Conservation (phyloP, 2,329 filamentous ascomycete genomes). For the Ilyonectria robusta region DNA sequence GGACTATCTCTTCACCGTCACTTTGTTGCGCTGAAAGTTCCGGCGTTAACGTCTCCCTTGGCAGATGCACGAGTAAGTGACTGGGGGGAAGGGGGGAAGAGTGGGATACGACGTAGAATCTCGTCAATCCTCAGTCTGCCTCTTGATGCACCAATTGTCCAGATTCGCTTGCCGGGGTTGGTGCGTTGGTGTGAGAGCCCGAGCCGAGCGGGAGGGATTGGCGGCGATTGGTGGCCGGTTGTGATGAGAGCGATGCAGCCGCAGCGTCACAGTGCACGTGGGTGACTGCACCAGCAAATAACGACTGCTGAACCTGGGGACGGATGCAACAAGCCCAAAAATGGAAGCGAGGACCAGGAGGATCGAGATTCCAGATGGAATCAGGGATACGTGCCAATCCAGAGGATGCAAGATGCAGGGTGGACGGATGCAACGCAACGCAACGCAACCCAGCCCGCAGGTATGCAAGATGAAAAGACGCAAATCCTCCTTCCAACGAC, state of each 20-base stretch:
- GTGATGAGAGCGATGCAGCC: slow-evolving; percentile 44
- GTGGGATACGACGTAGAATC: slow-evolving; percentile 17
- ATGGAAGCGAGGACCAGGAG: slow-evolving; percentile 23
- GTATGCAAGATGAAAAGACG: slow-evolving; percentile 28
- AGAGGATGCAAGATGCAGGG: slow-evolving; percentile 6
- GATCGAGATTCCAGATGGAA: slow-evolving; percentile 19
- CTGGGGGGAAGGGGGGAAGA: not conserved
- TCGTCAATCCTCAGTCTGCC: slow-evolving; percentile 7
- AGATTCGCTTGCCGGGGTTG: slow-evolving; percentile 4
- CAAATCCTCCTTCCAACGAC: slow-evolving; percentile 25
- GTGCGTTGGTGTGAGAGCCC: slow-evolving; percentile 27
- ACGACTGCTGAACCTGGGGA: slow-evolving; percentile 18
- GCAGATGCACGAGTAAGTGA: slow-evolving; percentile 2
- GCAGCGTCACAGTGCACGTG: slow-evolving; percentile 46
- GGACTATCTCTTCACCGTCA: slow-evolving; percentile 29
- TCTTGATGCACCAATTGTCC: not conserved
- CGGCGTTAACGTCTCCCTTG: not conserved
- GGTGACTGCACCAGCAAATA: slow-evolving; percentile 35
- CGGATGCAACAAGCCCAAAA: slow-evolving; percentile 20
- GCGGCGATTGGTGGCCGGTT: slow-evolving; percentile 43
- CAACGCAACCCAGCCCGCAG: slow-evolving; percentile 24
- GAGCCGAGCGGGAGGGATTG: slow-evolving; percentile 44
- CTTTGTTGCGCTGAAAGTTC: slow-evolving; percentile 2
- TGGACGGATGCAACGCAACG: slow-evolving; percentile 18
- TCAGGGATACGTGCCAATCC: slow-evolving; percentile 16